A percentile compares a stretch with the other conserved stretches of the same genome.
Conservation (phyloP, 768 basidiomycete genomes). For the Pilatotrama ljubarskyi region DNA sequence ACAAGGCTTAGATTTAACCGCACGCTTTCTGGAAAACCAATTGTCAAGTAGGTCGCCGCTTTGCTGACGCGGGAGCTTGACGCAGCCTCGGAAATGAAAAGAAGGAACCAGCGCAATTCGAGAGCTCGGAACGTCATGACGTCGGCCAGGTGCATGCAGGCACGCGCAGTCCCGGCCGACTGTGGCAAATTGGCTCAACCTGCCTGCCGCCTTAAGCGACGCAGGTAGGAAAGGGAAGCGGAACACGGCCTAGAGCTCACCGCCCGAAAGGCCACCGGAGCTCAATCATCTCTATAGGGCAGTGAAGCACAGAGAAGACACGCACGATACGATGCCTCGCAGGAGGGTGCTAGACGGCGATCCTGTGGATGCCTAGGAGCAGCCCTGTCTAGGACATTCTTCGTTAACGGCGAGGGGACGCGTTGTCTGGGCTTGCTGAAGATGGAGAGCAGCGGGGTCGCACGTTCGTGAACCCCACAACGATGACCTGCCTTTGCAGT, state of each 20-base stretch:
- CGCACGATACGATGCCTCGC: not conserved
- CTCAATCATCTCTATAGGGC: not conserved
- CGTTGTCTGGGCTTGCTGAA: not conserved
- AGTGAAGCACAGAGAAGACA: not conserved
- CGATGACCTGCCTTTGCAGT: not conserved
- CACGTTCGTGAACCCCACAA: conserved; percentile 16
- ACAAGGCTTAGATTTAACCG: not conserved
- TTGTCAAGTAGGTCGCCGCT: not conserved
- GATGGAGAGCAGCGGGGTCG: conserved; percentile 3
- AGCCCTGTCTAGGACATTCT: not conserved
- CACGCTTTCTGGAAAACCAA: not conserved
- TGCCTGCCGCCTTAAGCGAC: not conserved
- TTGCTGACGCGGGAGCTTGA: not conserved
- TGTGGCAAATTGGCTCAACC: not conserved
- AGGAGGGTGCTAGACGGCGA: not conserved
- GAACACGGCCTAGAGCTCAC: not conserved
- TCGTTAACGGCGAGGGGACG: not conserved
- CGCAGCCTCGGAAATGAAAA: conserved; percentile 18
- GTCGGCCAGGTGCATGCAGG: not conserved
- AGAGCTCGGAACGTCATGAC: conserved; percentile 8
- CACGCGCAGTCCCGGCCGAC: not conserved
- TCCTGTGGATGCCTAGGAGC: not conserved
- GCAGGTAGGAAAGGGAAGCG: not conserved
- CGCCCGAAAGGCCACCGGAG: not conserved
- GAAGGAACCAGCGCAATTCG: not conserved